phyloP scores from a whole-genome alignment of 176 grass and related monocot species.

The Areca catechu region DNA sequence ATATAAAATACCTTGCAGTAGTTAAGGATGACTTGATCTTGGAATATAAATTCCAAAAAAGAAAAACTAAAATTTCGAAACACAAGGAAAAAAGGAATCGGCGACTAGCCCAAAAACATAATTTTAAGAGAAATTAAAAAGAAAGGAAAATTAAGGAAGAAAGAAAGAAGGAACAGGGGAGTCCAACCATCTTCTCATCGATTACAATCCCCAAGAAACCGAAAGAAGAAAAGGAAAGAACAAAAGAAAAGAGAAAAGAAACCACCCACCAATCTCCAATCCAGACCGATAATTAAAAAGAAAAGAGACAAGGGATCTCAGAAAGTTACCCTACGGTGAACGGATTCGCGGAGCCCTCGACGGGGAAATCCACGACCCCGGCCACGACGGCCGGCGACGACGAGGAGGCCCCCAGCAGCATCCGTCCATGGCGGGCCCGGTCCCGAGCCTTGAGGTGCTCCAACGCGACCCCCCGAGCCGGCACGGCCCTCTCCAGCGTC shows the following conservation, averaged over 20 bases:
- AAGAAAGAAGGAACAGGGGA: neutral
- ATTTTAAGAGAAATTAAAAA: neutral
- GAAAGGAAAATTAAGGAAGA: neutral
- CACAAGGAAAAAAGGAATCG: neutral
- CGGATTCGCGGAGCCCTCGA: slow-evolving; percentile 84
- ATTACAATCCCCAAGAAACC: too few species aligned
- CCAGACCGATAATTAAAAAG: too few species aligned
- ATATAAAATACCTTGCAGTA: too few species aligned
- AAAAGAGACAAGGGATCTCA: too few species aligned
- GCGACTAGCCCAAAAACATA: neutral
- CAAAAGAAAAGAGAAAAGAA: too few species aligned
- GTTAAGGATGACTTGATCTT: too few species aligned
- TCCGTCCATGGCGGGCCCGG: slow-evolving; percentile 39
- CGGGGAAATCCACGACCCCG: slow-evolving; percentile 84
- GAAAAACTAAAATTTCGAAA: neutral
- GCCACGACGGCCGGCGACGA: slow-evolving; percentile 17
- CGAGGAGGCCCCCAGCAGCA: slow-evolving; percentile 22
- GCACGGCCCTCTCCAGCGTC: slow-evolving; percentile 65
- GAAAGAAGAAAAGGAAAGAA: too few species aligned
- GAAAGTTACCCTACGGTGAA: slow-evolving; percentile 67
- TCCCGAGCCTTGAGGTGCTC: slow-evolving; percentile 65
- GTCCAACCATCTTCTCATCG: too few species aligned
- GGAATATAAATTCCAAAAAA: slow-evolving; percentile 18
- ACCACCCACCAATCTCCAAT: too few species aligned
- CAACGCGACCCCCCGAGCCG: slow-evolving; percentile 37